Evolutionary conservation across 306 rosid genomes (phyloP), one percentile per base, ranked within the genome.

Genomic region (Cucurbita pepo): DNA sequence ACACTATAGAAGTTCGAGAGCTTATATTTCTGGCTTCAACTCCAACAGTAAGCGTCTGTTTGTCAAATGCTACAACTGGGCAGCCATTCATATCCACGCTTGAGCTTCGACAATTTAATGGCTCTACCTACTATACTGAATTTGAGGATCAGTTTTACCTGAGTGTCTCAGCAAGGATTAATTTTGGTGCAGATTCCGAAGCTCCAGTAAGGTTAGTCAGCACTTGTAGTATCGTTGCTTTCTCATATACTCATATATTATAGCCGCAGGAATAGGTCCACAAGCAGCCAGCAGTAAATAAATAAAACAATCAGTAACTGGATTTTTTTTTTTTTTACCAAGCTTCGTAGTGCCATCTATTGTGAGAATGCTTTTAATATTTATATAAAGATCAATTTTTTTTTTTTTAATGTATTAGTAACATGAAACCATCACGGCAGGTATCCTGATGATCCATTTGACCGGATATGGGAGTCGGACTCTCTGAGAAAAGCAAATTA

Each of bases 11-110:
- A 82, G 75, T 43, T 66, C 81, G 78, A 53, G 99, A 94, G 84
- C 90, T 94, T 38, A 94, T 94, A 77, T 94, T 94, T 79, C 78
- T 87, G 84, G 97, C 99, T 75, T 63, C 82, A 66, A 84, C 83
- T 91, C 79, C 96, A 65, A 82, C 95, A 7, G 82, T 88, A 50
- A 86, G 96, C 77, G 85, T 94, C 43, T 94, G 99, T 71, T 82
- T 94, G 75, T 94, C 99, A 77, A 94, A 94, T 88, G 99, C 99
- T 59, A 94, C 99, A 30, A 94, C 99, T 7, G 99, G 99, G 71
- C 81, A 85, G 54, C 99, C 97, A 47, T 94, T 94, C 83, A 91
- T 94, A 78, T 94, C 99, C 13, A 89, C 99, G 0, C 96, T 94
- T 69, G 99, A 94, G 84, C 97, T 94, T 57, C 88, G 99, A 56